Conservation (phyloP, 208 protist species). For the Kentomonas sorsogonicus region DNA sequence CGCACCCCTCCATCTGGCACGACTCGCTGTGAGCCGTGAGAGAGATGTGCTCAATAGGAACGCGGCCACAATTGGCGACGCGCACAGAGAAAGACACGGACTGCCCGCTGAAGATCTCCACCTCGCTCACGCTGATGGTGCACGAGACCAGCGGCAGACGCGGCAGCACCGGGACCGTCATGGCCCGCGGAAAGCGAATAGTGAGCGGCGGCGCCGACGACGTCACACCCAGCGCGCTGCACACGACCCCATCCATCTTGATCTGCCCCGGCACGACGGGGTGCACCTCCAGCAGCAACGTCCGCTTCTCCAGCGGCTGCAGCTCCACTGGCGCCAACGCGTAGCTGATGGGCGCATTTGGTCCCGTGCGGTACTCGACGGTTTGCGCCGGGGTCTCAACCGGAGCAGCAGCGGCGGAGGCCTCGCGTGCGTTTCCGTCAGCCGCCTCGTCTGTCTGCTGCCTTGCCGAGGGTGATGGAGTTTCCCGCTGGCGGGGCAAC, state of each 20-base stretch:
- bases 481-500: too few species aligned
- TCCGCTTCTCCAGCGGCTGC: slow-evolving; percentile 29
- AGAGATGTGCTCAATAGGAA: slow-evolving; percentile 55
- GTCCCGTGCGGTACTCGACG: slow-evolving; percentile 11
- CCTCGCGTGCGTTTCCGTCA: too few species aligned
- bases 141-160: slow-evolving; percentile 73
- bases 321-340: slow-evolving; percentile 48
- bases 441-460: too few species aligned
- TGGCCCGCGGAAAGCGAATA: slow-evolving; percentile 27
- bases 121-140: slow-evolving; percentile 55
- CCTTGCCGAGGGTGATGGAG: too few species aligned
- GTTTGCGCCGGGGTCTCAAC: not conserved
- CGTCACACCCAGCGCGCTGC: slow-evolving; percentile 27
- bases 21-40: slow-evolving; percentile 76
- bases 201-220: slow-evolving; percentile 32
- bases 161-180: slow-evolving; percentile 65
- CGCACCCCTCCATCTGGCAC: slow-evolving; percentile 79
- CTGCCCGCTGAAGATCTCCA: slow-evolving; percentile 82
- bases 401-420: too few species aligned
- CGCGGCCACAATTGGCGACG: slow-evolving; percentile 62
- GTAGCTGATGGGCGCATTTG: slow-evolving; percentile 53
- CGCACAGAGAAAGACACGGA: slow-evolving; percentile 56
- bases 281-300: slow-evolving; percentile 60
- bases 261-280: slow-evolving; percentile 59
- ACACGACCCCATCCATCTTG: slow-evolving; percentile 55